Conservation (phyloP, 140 eudicot genomes). For the Ambrosia hybrid region DNA sequence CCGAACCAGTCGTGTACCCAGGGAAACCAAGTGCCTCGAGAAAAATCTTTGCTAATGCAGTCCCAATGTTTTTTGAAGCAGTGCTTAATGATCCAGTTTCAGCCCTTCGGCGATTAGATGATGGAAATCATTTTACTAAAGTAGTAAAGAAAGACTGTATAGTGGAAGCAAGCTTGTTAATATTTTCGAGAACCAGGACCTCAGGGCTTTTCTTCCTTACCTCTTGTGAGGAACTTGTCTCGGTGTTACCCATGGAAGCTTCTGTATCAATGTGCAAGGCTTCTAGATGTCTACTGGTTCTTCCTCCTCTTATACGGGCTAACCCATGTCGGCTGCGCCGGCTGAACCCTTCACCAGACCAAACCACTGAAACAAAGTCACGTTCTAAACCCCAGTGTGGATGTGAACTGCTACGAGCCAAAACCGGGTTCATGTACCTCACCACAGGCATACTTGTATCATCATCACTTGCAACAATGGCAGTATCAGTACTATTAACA, state of each 20-base stretch:
- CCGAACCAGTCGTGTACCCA: conserved; percentile 54
- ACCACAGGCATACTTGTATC: conserved; percentile 68
- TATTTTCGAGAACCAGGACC: conserved; percentile 61
- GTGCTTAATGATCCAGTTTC: conserved; percentile 79
- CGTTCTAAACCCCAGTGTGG: conserved; percentile 91
- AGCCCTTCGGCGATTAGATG: conserved; percentile 88
- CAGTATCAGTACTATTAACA: conserved; percentile 37
- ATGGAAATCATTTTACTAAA: conserved; percentile 81
- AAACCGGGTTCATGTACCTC: conserved; percentile 86
- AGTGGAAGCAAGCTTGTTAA: conserved; percentile 77
- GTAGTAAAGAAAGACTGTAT: conserved; percentile 82
- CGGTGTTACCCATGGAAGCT: conserved; percentile 49
- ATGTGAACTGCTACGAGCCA: conserved; percentile 67
- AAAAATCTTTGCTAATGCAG: conserved; percentile 81
- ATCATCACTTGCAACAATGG: conserved; percentile 67
- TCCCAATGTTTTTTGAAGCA: conserved; percentile 89
- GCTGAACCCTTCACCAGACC: conserved; percentile 86
- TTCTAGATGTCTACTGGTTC: conserved; percentile 84
- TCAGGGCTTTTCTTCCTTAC: conserved; percentile 83
- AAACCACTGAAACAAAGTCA: conserved; percentile 87
- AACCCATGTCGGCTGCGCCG: conserved; percentile 93
- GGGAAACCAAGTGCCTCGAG: conserved; percentile 84
- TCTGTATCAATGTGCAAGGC: conserved; percentile 85
- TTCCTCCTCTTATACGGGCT: conserved; percentile 92
- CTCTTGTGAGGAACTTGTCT: conserved; percentile 50